Percentiles rank a stretch among this genome's conserved stretches.
Conservation (phyloP, 345 rosid genomes). For the Brassica rapa region DNA sequence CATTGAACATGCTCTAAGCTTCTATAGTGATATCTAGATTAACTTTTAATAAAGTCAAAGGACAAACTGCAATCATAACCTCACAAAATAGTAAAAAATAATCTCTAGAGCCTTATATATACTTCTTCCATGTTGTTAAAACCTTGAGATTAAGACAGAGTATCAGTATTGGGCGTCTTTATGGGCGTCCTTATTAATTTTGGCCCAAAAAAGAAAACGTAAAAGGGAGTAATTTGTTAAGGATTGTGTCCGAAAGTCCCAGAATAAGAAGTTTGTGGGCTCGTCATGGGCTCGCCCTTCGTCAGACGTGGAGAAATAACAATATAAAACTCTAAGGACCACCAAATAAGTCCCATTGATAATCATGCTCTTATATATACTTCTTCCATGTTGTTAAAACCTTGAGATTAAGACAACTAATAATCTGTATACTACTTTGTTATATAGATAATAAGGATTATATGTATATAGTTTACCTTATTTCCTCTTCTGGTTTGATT, state of each 20-base stretch:
- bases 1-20: background rate
- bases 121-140: constrained; percentile 34
- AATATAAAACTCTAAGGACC: no score
- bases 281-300: no score
- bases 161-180: no score
- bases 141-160: background rate
- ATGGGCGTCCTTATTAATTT: no score
- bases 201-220: no score
- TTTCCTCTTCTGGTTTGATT: constrained; percentile 11
- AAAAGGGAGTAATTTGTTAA: no score
- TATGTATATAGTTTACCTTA: background rate
- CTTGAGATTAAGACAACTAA: background rate
- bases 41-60: constrained; percentile 55
- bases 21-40: constrained; percentile 26
- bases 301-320: no score
- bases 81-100: constrained; percentile 37
- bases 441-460: background rate
- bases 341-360: no score
- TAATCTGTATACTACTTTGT: background rate
- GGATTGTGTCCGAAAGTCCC: no score
- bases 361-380: background rate
- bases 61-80: constrained; percentile 43
- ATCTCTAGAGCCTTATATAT: constrained; percentile 36
- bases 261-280: no score
- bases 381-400: constrained; percentile 34